Conservation (phyloP, 768 basidiomycete genomes). For the Fibroporia radiculosa region DNA sequence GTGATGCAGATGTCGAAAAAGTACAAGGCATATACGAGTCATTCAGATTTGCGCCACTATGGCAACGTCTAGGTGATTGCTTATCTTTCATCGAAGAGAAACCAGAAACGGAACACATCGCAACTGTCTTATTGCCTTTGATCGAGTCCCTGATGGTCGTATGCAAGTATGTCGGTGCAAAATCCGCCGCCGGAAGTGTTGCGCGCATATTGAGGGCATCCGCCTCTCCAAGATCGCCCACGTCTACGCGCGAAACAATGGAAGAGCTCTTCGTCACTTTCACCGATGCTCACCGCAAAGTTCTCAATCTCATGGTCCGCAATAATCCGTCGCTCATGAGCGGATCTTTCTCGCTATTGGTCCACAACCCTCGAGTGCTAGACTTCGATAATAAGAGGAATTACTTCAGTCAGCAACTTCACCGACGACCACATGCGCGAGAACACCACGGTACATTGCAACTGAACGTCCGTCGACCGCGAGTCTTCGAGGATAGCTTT, state of each 20-base stretch:
- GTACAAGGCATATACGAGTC: conserved; percentile 86
- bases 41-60: conserved; percentile 84
- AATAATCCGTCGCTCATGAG: conserved; percentile 98
- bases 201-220: conserved; percentile 53
- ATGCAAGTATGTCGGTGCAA: conserved; percentile 86
- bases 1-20: conserved; percentile 61
- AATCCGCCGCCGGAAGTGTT: conserved; percentile 35
- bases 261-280: conserved; percentile 90
- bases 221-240: conserved; percentile 58
- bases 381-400: conserved; percentile 99
- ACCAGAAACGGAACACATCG: conserved; percentile 77
- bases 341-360: conserved; percentile 93
- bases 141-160: conserved; percentile 99
- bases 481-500: conserved; percentile 98
- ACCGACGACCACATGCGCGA: conserved; percentile 69
- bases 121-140: conserved; percentile 86
- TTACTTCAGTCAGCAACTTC: conserved; percentile 88
- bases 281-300: conserved; percentile 88
- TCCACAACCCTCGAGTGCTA: conserved; percentile 92
- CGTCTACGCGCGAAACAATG: conserved; percentile 68
- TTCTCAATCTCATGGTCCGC: conserved; percentile 95
- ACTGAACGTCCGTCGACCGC: conserved; percentile 80
- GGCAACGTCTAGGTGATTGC: conserved; percentile 87
- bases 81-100: conserved; percentile 76
- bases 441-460: conserved; percentile 82